Percentiles rank a stretch among this genome's conserved stretches.
Conservation (phyloP, 75 land plant species). For the Gnetum montanum region DNA sequence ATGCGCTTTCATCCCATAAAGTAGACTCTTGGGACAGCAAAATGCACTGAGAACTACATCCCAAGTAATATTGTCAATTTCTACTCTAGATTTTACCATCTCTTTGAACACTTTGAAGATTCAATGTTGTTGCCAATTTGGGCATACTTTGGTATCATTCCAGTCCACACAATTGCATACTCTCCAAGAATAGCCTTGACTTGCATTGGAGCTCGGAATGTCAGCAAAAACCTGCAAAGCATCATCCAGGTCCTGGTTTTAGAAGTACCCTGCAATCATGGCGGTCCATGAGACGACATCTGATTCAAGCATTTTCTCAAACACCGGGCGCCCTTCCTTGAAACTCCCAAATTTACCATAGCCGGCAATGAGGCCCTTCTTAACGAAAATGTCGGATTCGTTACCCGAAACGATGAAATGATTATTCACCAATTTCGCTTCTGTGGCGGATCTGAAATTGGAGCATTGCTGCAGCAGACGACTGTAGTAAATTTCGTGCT, state of each 20-base stretch:
- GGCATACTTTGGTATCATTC: conserved; percentile 21
- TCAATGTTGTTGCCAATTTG: conserved; percentile 8
- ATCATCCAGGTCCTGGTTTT: conserved; percentile 6
- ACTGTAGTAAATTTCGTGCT: no score
- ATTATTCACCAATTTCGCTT: conserved; percentile 36
- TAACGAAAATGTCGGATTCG: conserved; percentile 21
- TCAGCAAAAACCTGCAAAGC: not conserved
- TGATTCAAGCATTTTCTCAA: conserved; percentile 24
- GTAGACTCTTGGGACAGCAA: not conserved
- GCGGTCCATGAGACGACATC: conserved; percentile 19
- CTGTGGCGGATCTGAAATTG: conserved; percentile 4
- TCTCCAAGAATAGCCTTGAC: no score
- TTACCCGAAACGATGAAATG: conserved; percentile 25
- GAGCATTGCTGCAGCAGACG: conserved; percentile 3
- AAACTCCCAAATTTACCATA: conserved; percentile 29
- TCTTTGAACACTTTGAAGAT: conserved; percentile 9
- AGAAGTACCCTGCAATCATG: conserved; percentile 7
- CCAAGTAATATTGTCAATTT: conserved; percentile 14
- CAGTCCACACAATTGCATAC: conserved; percentile 19
- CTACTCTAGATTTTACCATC: conserved; percentile 8
- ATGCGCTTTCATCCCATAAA: conserved; percentile 9
- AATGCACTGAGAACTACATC: conserved; percentile 2
- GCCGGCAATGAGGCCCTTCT: conserved; percentile 36
- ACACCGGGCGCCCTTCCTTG: conserved; percentile 18
- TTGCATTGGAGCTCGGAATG: not conserved